Evolutionary conservation across 1,284 basidiomycete genomes (phyloP), one percentile per base, ranked within the genome.

Genomic region (Ganoderma resinaceum): DNA sequence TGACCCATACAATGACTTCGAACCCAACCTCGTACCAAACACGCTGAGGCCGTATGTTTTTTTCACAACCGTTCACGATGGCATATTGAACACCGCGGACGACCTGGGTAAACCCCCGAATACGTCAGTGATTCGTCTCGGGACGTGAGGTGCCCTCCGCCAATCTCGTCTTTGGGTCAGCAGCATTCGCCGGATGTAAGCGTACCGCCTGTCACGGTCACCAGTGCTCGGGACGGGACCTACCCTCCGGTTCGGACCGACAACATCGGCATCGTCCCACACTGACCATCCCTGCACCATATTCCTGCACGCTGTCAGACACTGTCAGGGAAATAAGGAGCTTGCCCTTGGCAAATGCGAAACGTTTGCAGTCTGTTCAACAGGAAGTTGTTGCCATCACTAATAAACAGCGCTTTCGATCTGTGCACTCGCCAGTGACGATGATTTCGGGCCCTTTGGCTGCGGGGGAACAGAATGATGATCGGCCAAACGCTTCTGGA

Each of bases 391-490:
- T 42, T 38, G 58, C 37, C 58, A 60, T 60, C 58, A 60, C 20
- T 20, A 35, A 33, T 55, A 20, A 33, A 55, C 14, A 57, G 9
- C 55, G 55, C 55, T 11, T 18, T 57, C 33, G 11, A 20, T 26
- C 16, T 53, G 46, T n/a, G 43, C 33, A 38, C 63, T n/a, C 37
- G 40, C 16, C 53, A 14, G 23, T 52, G 46, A 53, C 63, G 63
- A 64, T 57, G 38, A 57, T 64, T 64, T 58, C 63, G 63, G 53
- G 20, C 23, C 7, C 40, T 38, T 57, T 7, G 38, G 49, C 16
- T 49, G 20, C 49, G 20, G 37, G 4, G 35, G 26, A 31, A 40
- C 62, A 53, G 35, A 46, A 14, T 52, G 37, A 58, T 64, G 63
- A 57, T 38, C 58, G 58, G 37, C 58, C 58, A 3, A n/a, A 60